Evolutionary conservation across 176 grass and related monocot genomes (phyloP).

Genomic region (Avena insularis): DNA sequence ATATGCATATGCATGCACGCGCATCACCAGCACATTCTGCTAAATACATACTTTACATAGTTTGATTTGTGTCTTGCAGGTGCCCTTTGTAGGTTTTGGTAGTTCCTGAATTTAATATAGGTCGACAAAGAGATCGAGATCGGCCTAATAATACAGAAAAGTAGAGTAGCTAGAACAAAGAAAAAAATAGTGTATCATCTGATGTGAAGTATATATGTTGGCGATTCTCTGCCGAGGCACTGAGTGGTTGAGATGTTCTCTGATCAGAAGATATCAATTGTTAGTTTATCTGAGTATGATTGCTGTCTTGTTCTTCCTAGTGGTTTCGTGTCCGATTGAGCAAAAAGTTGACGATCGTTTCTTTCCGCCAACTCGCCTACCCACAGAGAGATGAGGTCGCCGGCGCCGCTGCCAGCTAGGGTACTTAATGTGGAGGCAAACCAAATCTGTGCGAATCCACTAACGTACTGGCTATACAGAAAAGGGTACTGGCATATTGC

Average conservation of each 20-base stretch:
- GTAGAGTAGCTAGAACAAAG: background rate
- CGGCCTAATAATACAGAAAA: background rate
- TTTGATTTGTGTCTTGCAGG: too few species aligned
- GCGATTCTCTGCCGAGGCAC: background rate
- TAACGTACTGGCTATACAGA: background rate
- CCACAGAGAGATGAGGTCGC: conserved; percentile 26
- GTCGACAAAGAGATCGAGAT: background rate
- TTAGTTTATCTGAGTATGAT: conserved; percentile 6
- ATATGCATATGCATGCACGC: background rate
- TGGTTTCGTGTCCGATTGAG: conserved; percentile 48
- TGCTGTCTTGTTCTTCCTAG: conserved; percentile 27
- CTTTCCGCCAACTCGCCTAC: conserved; percentile 40
- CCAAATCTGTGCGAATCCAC: background rate
- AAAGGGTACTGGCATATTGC: background rate
- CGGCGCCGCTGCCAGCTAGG: conserved; percentile 26
- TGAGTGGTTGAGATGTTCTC: conserved; percentile 6
- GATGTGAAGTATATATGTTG: background rate
- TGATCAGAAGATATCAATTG: background rate
- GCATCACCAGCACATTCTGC: background rate
- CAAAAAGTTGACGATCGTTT: conserved; percentile 32
- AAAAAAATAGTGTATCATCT: background rate
- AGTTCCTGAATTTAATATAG: background rate
- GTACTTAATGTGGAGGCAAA: background rate
- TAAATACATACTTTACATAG: too few species aligned
- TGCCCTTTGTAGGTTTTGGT: background rate